Evolutionary conservation across 108 stramenopile genomes (phyloP).

Genomic region (Stephanodiscus triporus): DNA sequence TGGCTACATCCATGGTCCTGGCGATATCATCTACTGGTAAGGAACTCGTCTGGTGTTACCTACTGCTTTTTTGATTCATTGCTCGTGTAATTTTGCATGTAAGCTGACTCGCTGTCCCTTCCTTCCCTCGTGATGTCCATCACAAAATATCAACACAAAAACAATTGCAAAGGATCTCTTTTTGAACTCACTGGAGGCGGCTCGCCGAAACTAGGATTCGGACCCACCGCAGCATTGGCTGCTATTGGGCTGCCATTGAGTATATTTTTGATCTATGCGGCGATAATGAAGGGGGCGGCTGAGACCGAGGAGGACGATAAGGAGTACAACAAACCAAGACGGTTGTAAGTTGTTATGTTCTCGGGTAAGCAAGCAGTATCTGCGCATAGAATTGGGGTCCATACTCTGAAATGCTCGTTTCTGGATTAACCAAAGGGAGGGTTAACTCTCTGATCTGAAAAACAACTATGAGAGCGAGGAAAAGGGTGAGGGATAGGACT

Average conservation of each 20-base stretch:
- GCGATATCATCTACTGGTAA: constrained; percentile 73
- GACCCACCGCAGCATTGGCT: constrained; percentile 55
- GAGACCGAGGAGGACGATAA: constrained; percentile 87
- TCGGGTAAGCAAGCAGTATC: too few species aligned
- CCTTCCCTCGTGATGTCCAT: neutral
- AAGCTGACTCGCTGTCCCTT: constrained; percentile 2
- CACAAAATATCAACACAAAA: neutral
- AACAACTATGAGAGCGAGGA: too few species aligned
- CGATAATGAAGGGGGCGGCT: constrained; percentile 72
- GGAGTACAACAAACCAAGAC: constrained; percentile 26
- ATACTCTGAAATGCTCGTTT: too few species aligned
- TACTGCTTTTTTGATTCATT: neutral
- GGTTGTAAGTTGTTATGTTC: neutral
- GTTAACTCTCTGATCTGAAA: neutral
- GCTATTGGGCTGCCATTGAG: constrained; percentile 59
- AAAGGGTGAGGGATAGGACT: neutral
- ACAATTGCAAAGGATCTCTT: constrained; percentile 51
- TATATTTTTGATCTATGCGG: constrained; percentile 77
- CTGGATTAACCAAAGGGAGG: neutral
- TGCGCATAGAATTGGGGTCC: too few species aligned
- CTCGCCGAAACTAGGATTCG: constrained; percentile 54
- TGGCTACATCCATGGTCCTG: constrained; percentile 79
- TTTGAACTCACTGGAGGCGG: constrained; percentile 67
- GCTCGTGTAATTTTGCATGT: neutral
- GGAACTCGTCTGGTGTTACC: neutral